Conservation (phyloP, 805 yeast genomes). For the Scheffersomyces stipitis region DNA sequence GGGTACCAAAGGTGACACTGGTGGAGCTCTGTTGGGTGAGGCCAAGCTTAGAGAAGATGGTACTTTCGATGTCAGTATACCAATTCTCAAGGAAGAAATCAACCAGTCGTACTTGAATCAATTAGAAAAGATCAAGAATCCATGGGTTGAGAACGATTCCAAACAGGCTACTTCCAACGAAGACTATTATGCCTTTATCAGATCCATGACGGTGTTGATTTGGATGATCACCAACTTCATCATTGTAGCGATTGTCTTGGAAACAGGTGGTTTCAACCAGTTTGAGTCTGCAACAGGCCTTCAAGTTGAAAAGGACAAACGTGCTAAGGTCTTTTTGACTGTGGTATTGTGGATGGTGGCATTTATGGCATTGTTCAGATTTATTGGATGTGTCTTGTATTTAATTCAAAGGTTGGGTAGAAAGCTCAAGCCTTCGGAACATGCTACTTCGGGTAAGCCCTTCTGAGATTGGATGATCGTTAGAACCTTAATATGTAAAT, state of each 20-base stretch:
- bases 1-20: slow-evolving; percentile 73
- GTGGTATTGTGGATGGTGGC: slow-evolving; percentile 64
- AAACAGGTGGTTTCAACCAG: slow-evolving; percentile 46
- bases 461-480: too few relatives aligned
- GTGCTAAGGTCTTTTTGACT: slow-evolving; percentile 45
- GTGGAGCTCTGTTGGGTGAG: slow-evolving; percentile 56
- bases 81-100: slow-evolving; percentile 49
- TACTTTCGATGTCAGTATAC: slow-evolving; percentile 54
- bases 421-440: slow-evolving; percentile 20
- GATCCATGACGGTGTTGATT: slow-evolving; percentile 46
- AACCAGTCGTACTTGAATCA: slow-evolving; percentile 54
- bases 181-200: slow-evolving; percentile 45
- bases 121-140: slow-evolving; percentile 50
- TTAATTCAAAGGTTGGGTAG: slow-evolving; percentile 37
- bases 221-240: slow-evolving; percentile 47
- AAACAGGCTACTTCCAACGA: slow-evolving; percentile 33
- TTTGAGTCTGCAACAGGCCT: slow-evolving; percentile 26
- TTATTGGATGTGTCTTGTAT: slow-evolving; percentile 53
- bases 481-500: too few relatives aligned
- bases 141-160: slow-evolving; percentile 33
- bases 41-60: slow-evolving; percentile 56
- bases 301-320: slow-evolving; percentile 26
- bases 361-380: slow-evolving; percentile 55
- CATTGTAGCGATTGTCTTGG: slow-evolving; percentile 40
- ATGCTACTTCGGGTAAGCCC: background rate